Conservation (phyloP, 1,284 basidiomycete species). For the Agroathelia rolfsii region DNA sequence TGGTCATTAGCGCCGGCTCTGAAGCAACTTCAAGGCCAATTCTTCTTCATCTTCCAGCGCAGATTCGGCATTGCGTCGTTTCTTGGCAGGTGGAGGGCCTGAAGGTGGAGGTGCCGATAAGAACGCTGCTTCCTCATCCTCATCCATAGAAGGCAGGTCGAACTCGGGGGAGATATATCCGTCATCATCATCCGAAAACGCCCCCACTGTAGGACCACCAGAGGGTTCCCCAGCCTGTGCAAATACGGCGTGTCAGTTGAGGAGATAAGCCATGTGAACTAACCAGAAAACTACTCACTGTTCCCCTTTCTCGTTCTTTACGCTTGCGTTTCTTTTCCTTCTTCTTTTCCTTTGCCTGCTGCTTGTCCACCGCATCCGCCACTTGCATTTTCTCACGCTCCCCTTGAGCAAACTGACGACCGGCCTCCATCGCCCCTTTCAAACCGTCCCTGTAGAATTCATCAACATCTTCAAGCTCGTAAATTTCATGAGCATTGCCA, state of each 20-base stretch:
- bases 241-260: slow-evolving; percentile 2
- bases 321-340: slow-evolving; percentile 86
- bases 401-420: slow-evolving; percentile 58
- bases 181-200: slow-evolving; percentile 39
- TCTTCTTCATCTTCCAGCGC: slow-evolving; percentile 43
- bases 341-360: slow-evolving; percentile 81
- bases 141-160: slow-evolving; percentile 40
- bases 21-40: slow-evolving; percentile 36
- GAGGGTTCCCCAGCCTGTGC: slow-evolving; percentile 8
- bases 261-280: slow-evolving; percentile 6
- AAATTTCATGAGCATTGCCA: slow-evolving; percentile 70
- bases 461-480: slow-evolving; percentile 70
- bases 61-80: slow-evolving; percentile 23
- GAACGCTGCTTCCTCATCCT: slow-evolving; percentile 30
- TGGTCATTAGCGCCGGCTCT: slow-evolving; percentile 8
- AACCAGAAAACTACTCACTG: slow-evolving; percentile 26
- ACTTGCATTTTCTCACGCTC: slow-evolving; percentile 66
- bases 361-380: slow-evolving; percentile 70
- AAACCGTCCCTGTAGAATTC: slow-evolving; percentile 48
- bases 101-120: slow-evolving; percentile 27
- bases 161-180: slow-evolving; percentile 70
- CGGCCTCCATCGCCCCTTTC: slow-evolving; percentile 58
- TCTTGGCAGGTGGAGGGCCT: slow-evolving; percentile 27
- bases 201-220: slow-evolving; percentile 23
- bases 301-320: slow-evolving; percentile 61